Evolutionary conservation across 371 early-diverging fungal genomes (phyloP).

Genomic region (Rhizopus stolonifer): DNA sequence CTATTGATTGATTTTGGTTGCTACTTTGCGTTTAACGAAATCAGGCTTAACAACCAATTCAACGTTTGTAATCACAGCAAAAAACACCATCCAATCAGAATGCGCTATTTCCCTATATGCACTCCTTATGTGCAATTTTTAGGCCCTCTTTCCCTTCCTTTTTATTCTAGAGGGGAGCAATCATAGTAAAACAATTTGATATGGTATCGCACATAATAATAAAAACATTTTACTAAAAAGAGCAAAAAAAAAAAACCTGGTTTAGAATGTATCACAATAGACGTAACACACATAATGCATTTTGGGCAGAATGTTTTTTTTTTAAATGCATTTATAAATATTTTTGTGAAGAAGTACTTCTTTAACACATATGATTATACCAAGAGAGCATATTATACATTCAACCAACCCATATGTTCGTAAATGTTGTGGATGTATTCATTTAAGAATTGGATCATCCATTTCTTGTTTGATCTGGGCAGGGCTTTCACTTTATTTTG

Average conservation of each 20-base stretch:
- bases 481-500: constrained; percentile 49
- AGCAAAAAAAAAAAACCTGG: background rate
- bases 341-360: background rate
- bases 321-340: background rate
- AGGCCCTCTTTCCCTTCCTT: too few relatives aligned
- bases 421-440: constrained; percentile 52
- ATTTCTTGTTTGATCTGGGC: constrained; percentile 42
- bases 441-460: constrained; percentile 40
- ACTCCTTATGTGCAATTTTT: too few relatives aligned
- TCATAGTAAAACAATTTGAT: too few relatives aligned
- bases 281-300: background rate
- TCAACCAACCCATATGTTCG: constrained; percentile 31
- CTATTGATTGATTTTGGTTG: too few relatives aligned
- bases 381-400: constrained; percentile 24
- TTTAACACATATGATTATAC: background rate
- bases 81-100: too few relatives aligned
- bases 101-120: too few relatives aligned
- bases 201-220: background rate
- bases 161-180: too few relatives aligned
- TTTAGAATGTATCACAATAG: background rate
- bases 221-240: background rate
- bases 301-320: background rate
- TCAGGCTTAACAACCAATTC: too few relatives aligned
- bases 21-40: too few relatives aligned
- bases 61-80: too few relatives aligned